Base-by-base conservation (phyloP, 2,329 filamentous ascomycete species). In the Cordyceps pruinosa region DNA sequence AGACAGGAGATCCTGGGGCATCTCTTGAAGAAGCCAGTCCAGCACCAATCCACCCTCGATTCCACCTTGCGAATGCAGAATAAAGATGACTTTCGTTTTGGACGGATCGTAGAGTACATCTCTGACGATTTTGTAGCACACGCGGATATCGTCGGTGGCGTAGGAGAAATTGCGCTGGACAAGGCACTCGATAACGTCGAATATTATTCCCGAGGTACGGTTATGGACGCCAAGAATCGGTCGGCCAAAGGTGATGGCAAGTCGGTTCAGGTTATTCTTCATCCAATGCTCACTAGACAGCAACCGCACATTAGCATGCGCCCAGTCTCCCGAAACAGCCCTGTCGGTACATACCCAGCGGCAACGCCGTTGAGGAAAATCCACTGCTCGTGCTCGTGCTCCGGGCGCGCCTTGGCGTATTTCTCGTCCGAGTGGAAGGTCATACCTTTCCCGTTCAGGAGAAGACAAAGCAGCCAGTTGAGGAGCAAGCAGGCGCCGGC, bases 321-420 rank as follows among this genome's bases (percentile, higher is more conserved):
- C 5, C 13, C 34, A 37, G 19, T 7, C 12, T 17, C n/a, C n/a
- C 9, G 4, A 19, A 17, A 2, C 15, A 41, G 12, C 7, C 25
- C 19, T 26, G 25, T 28, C 7, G 46, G 6, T 34, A 73, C 78
- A 59, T 70, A 85, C 82, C 79, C 81, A 34, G 79, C 78, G 10
- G 79, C 82, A 28, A 91, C 83, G 1, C 89, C 89, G 65, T 92
- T 92, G 52, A 92, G 70, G 66, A 88, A 92, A n/a, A 92, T 77
- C 89, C 89, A 93, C 64, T 85, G 80, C 71, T 92, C 88, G 53
- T 83, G 75, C 12, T 75, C 73, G 66, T 83, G 78, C 61, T 81
- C 75, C 0, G 75, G 74, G 19, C 70, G 68, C 1, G 70, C 70
- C 17, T 75, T 68, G 1, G 83, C 76, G 60, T 80, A 83, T 55